Percentiles rank a stretch among this genome's conserved stretches.
Conservation (phyloP, 257 asterid species). For the Linaria vulgaris region DNA sequence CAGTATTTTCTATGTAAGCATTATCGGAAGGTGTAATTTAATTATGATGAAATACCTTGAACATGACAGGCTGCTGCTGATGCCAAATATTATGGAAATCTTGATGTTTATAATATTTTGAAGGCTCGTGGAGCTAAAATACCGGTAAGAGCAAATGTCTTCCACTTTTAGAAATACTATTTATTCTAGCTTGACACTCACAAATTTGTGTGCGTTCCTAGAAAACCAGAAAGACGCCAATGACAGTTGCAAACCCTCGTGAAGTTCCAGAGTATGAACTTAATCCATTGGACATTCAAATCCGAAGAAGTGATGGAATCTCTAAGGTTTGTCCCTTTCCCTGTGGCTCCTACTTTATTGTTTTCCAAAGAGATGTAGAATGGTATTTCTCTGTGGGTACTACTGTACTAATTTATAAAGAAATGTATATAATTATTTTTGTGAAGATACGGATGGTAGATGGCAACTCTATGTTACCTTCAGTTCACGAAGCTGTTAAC, state of each 20-base stretch:
- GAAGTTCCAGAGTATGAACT: conserved; percentile 99
- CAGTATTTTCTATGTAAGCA: neutral
- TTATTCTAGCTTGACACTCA: conserved; percentile 31
- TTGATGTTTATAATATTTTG: conserved; percentile 71
- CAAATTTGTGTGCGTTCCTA: conserved; percentile 40
- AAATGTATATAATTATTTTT: conserved; percentile 3
- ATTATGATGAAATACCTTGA: conserved; percentile 8
- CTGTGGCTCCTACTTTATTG: neutral
- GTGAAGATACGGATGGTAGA: neutral
- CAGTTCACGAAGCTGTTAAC: neutral
- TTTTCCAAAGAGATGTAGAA: conserved; percentile 8
- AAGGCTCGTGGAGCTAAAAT: conserved; percentile 94
- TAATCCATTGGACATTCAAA: conserved; percentile 87
- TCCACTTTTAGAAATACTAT: conserved; percentile 16
- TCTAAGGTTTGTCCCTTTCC: conserved; percentile 57
- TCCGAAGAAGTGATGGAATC: conserved; percentile 88
- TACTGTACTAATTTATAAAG: neutral
- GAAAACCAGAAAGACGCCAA: conserved; percentile 96
- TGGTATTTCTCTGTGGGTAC: conserved; percentile 18
- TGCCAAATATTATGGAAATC: conserved; percentile 90
- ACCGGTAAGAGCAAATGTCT: conserved; percentile 53
- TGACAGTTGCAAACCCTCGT: conserved; percentile 91
- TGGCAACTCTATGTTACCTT: neutral
- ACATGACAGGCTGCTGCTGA: conserved; percentile 90
- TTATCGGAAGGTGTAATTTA: neutral